Base-by-base conservation (phyloP, 2,329 filamentous ascomycete species). In the Aspergillus viridinutans region DNA sequence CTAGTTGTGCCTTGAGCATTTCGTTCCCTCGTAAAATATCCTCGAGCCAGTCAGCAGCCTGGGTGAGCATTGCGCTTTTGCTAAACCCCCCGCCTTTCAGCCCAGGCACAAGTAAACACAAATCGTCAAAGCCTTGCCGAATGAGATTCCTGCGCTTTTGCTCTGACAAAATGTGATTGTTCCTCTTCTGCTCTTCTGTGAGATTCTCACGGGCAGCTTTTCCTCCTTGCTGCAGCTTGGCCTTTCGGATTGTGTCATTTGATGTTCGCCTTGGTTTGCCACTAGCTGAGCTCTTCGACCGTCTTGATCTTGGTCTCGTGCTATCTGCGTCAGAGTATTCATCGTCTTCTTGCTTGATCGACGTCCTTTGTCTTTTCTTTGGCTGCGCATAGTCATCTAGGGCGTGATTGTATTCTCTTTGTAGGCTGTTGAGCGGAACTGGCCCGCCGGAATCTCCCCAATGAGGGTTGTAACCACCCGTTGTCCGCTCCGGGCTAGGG, bases 121-220 rank as follows among this genome's bases (percentile, higher is more conserved):
- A 76, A 57, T 93, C 89, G 47, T 92, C 88, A 65, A 93, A 96
- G 0, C 90, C 90, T 62, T 89, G 83, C 68, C 91, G 89, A 67
- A 93, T 93, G 49, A 92, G 78, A 26, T 90, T 90, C 50, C 91
- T 82, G 35, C 92, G 83, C 73, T 94, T 95, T 75, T 96, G 90
- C 70, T 95, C 91, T 53, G 90, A 94, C 53, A 87, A 81, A 62
- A 96, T 94, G 69, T 95, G 90, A 64, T 96, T 96, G 67, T 87
- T 87, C 49, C 90, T 82, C 74, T 93, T 94, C 73, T 94, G 89
- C 58, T 89, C 86, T 63, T 93, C 89, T 0, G 86, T 84, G 3
- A 94, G 71, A 61, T 87, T 87, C 66, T 87, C 83, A 26, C 88
- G 70, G 3, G 68, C 55, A 4, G 69, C 48, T 59, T 75, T 76